Evolutionary conservation across 352 stramenopile genomes (phyloP), one percentile per base, ranked within the genome.

Genomic region (Elongisporangium undulatum): DNA sequence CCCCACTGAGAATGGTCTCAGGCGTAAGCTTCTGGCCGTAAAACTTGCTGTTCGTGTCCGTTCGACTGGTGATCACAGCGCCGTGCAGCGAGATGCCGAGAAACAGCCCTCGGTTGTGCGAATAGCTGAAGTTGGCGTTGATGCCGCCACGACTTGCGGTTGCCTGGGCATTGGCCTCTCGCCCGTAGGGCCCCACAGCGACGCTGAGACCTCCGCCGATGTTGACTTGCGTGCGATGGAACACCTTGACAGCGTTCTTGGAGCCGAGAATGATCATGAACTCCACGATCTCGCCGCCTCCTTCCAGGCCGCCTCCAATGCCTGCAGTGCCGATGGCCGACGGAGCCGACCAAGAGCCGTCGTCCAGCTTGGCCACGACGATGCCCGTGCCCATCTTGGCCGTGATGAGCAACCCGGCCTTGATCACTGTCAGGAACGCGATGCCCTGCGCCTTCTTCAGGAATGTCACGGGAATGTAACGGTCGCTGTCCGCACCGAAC

Each of bases 251-350:
- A 0, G 95, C 90, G 22, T 87, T 86, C 22, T 95, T 78, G 1
- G 85, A 97, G 67, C 96, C 96, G 24, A 98, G 77, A 45, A 98
- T 87, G 71, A 98, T 97, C 61, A 98, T 90, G 56, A 98, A 89
- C 75, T 98, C 93, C 12, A 96, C 90, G 15, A 98, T 70, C 69
- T 98, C 92, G 16, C 91, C 92, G 26, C 94, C 94, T 23, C 85
- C 76, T 58, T 98, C 75, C 3, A 93, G 83, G 29, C 94, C 93
- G 69, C 76, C 79, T 12, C 87, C 87, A 53, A 98, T 82, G 12
- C 94, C 93, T 0, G 83, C 85, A 0, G 91, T 94, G n/a, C 92
- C 93, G 62, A 98, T 98, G 9, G 95, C 95, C 24, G 84, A 97
- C 1, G 95, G 95, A 9, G 94, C 90, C 20, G 87, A 97, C 95